phyloP scores from a whole-genome alignment of 495 filamentous ascomycete species.

The Podospora anserina region DNA sequence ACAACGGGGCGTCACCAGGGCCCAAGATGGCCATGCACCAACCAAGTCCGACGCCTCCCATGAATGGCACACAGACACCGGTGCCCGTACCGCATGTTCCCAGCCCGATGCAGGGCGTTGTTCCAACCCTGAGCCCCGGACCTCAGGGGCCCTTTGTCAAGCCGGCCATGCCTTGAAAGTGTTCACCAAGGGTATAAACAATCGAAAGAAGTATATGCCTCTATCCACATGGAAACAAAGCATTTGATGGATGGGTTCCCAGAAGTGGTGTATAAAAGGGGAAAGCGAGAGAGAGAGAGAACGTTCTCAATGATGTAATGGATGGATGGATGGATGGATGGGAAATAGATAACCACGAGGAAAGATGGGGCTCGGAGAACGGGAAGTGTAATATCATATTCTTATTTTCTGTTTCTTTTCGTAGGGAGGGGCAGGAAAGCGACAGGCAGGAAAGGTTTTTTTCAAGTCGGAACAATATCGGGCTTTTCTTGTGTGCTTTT shows the following conservation, averaged over 20 bases:
- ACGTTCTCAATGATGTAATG: background rate
- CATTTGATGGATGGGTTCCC: background rate
- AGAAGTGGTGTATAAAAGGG: background rate
- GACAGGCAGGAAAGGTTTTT: background rate
- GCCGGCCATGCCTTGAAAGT: background rate
- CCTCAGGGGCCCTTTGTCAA: background rate
- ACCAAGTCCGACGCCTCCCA: slow-evolving; percentile 11
- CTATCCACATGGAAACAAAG: background rate
- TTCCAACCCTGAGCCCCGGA: background rate
- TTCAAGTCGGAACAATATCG: background rate
- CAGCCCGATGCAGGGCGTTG: slow-evolving; percentile 6
- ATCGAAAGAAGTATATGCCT: too few species aligned
- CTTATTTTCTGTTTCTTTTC: background rate
- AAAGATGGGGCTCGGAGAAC: background rate
- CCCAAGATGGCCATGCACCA: slow-evolving; percentile 20
- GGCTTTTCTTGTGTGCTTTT: background rate
- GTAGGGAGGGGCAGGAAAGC: background rate
- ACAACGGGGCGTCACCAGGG: slow-evolving; percentile 22
- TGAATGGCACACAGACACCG: slow-evolving; percentile 23
- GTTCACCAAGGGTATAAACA: too few species aligned
- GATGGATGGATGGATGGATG: background rate
- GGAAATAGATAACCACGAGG: background rate
- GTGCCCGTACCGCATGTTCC: slow-evolving; percentile 17
- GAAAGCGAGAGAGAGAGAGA: background rate
- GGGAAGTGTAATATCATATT: background rate